Evolutionary conservation across 2,329 filamentous ascomycete genomes (phyloP).

Genomic region (Didymellaceae sp.): DNA sequence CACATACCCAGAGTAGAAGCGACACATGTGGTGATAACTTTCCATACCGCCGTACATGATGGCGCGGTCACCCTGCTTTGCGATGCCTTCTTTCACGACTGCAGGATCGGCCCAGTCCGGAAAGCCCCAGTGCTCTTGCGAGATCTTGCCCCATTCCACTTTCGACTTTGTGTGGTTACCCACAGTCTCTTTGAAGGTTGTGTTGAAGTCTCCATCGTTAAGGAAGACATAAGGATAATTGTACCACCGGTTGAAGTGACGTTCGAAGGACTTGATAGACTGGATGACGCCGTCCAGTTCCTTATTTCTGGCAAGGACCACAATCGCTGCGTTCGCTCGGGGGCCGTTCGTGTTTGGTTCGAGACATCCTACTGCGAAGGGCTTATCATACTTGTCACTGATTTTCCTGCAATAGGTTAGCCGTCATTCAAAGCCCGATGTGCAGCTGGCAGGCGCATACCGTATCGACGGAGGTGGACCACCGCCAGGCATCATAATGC

Average conservation of each 20-base stretch:
- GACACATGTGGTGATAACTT: slow-evolving; percentile 98
- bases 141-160: slow-evolving; percentile 95
- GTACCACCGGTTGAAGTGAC: slow-evolving; percentile 99
- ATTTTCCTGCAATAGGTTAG: slow-evolving; percentile 73
- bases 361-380: slow-evolving; percentile 89
- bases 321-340: slow-evolving; percentile 91
- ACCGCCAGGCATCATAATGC: slow-evolving; percentile 81
- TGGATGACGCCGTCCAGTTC: slow-evolving; percentile 95
- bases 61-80: slow-evolving; percentile 93
- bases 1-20: slow-evolving; percentile 94
- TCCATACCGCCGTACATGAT: slow-evolving; percentile 99
- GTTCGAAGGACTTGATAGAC: slow-evolving; percentile 95
- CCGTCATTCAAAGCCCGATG: neutral
- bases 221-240: slow-evolving; percentile 98
- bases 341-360: slow-evolving; percentile 77
- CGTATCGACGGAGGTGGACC: slow-evolving; percentile 88
- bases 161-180: slow-evolving; percentile 85
- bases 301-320: slow-evolving; percentile 94
- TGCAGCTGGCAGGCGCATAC: slow-evolving; percentile 56
- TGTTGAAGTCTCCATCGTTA: slow-evolving; percentile 96
- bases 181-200: slow-evolving; percentile 87
- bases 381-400: slow-evolving; percentile 95
- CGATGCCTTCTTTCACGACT: slow-evolving; percentile 93
- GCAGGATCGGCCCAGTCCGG: slow-evolving; percentile 96
- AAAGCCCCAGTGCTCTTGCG: slow-evolving; percentile 90